Evolutionary conservation across 345 rosid species (phyloP), one percentile per base, ranked within the genome.

Genomic region (Camelina laxa): DNA sequence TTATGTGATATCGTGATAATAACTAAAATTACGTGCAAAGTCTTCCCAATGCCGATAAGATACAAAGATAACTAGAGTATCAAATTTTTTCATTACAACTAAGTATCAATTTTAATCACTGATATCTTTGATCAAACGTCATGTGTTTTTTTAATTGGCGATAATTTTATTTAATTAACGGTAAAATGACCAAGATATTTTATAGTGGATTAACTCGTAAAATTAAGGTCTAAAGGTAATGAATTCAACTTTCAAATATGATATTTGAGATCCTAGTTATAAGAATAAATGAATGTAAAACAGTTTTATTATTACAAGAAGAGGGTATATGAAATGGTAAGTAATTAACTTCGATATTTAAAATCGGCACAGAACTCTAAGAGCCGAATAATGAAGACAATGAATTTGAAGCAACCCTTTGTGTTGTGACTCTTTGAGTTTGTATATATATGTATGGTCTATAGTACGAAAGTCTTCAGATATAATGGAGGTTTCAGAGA

Each of bases 401-500:
- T 3, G 33, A 74, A 74, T 11, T 1, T 58, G 67, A 75, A 50
- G 54, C 54, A 68, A 67, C 49, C 4, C 15, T 33, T 51, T 20
- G n/a, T 50, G 36, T n/a, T 38, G 16, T 27, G 47, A 51, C 55
- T 60, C 57, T 42, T 14, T 51, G 44, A 15, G 19, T 50, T 38
- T 50, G 27, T 50, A 12, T 31, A 3, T 48, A 14, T 22, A 27
- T 53, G 41, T 9, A 67, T 14, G n/a, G 38, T 38, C 31, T 31
- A 21, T 39, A 13, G 36, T 2, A 67, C 3, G 31, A 4, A 50
- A 48, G 14, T 27, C 30, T 14, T 13, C 50, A 66, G 33, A 45
- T 15, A 41, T 14, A 20, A 53, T 65, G 19, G 77, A 69, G 14
- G 9, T 13, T 5, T 42, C 70, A 33, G 80, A 84, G 45, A 88